A percentile compares a stretch with the other conserved stretches of the same genome.
Evolutionary conservation across 805 yeast genomes (phyloP).

Genomic region (Barnettozyma vustinii): DNA sequence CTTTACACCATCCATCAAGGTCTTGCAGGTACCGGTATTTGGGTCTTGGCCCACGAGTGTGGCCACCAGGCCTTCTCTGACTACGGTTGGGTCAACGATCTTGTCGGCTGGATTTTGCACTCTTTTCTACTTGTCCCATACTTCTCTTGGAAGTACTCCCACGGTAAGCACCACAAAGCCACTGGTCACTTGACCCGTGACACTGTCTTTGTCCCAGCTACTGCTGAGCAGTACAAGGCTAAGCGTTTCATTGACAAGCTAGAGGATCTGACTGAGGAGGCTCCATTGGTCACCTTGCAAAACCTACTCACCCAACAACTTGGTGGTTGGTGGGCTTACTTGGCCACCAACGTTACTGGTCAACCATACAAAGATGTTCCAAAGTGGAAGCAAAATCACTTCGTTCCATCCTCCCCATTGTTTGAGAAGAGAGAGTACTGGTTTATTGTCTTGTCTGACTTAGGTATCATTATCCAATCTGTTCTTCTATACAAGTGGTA

Average conservation of each 20-base stretch:
- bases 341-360: constrained; percentile 70
- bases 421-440: constrained; percentile 70
- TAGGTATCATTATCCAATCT: constrained; percentile 56
- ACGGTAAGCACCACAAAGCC: constrained; percentile 86
- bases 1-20: constrained; percentile 52
- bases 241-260: constrained; percentile 34
- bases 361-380: constrained; percentile 51
- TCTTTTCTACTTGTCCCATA: constrained; percentile 77
- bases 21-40: constrained; percentile 67
- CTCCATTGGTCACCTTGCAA: constrained; percentile 62
- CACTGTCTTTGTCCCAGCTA: constrained; percentile 78
- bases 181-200: constrained; percentile 80
- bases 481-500: constrained; percentile 55
- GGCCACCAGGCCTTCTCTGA: constrained; percentile 85
- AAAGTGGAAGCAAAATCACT: constrained; percentile 54
- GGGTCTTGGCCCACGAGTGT: constrained; percentile 90
- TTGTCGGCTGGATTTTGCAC: constrained; percentile 80
- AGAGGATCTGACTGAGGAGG: constrained; percentile 61
- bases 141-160: constrained; percentile 82
- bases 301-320: constrained; percentile 61
- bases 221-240: constrained; percentile 49
- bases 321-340: constrained; percentile 71
- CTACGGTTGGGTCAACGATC: constrained; percentile 65
- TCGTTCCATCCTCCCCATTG: constrained; percentile 65
- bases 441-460: constrained; percentile 65